A percentile compares a stretch with the other conserved stretches of the same genome.
These are phyloP conservation scores for Podila minutissima DNA, from an alignment of 192 early-diverging fungal species.

Conservation along the genomic window DNA sequence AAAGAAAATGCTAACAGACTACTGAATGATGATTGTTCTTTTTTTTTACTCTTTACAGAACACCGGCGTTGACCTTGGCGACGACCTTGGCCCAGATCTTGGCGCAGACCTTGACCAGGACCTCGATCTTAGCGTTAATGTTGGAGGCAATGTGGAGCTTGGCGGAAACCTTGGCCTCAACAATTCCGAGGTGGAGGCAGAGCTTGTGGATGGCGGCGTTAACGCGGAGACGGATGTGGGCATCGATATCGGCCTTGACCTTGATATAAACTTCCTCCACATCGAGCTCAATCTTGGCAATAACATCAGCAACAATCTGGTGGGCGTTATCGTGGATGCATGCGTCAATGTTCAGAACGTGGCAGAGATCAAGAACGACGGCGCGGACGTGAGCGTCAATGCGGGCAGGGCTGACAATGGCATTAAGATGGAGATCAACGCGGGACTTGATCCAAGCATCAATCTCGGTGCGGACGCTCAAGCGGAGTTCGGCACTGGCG, in stretches of 20 bases:
- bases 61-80: not conserved
- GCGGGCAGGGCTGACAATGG: slow-evolving; percentile 10
- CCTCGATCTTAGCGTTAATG: slow-evolving; percentile 21
- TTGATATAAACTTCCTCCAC: not conserved
- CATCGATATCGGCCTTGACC: slow-evolving; percentile 18
- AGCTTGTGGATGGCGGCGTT: slow-evolving; percentile 15
- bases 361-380: slow-evolving; percentile 17
- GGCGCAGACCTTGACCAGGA: slow-evolving; percentile 24
- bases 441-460: slow-evolving; percentile 26
- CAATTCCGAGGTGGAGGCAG: slow-evolving; percentile 20
- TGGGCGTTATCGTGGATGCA: slow-evolving; percentile 19
- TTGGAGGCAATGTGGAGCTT: slow-evolving; percentile 25
- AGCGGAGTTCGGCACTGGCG: slow-evolving; percentile 10
- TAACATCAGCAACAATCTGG: slow-evolving; percentile 26
- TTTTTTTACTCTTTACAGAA: slow-evolving; percentile 16
- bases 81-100: slow-evolving; percentile 28
- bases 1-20: no score
- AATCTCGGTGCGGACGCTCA: slow-evolving; percentile 16
- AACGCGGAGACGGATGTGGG: slow-evolving; percentile 24
- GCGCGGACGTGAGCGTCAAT: slow-evolving; percentile 16
- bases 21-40: no score
- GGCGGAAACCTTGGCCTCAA: not conserved
- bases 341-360: not conserved
- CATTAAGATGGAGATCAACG: slow-evolving; percentile 14
- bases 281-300: slow-evolving; percentile 17